phyloP scores from a whole-genome alignment of 176 grass and related monocot genomes.

The Miscanthus lutarioriparius region DNA sequence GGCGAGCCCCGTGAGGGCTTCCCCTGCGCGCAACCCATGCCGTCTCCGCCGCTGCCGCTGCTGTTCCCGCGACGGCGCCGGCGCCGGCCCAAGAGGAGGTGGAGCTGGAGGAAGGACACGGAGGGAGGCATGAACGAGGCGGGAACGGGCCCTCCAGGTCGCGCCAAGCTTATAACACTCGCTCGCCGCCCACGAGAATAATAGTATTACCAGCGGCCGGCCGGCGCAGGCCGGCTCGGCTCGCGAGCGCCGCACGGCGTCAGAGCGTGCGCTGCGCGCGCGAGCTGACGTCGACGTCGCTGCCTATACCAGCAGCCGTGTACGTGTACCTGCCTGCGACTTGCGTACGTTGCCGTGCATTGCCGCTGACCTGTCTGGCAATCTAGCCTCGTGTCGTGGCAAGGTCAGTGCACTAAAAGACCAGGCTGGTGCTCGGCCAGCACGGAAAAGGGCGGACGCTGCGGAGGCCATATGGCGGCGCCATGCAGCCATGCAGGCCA shows the following conservation, averaged over 20 bases:
- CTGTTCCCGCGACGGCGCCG: not conserved
- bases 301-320: not conserved
- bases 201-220: constrained; percentile 6
- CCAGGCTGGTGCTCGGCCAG: not conserved
- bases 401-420: not conserved
- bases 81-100: constrained; percentile 2
- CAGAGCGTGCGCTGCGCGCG: no score
- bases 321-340: not conserved
- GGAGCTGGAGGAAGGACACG: constrained; percentile 10
- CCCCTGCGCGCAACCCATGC: constrained; percentile 64
- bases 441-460: not conserved
- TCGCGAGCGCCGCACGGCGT: not conserved
- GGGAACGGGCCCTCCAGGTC: not conserved
- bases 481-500: not conserved
- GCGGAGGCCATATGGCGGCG: constrained; percentile 18
- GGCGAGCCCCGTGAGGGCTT: constrained; percentile 54
- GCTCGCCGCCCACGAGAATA: constrained; percentile 4
- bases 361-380: not conserved
- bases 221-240: not conserved
- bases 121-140: constrained; percentile 50
- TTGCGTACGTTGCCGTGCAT: not conserved
- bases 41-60: not conserved
- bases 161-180: constrained; percentile 19
- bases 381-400: not conserved
- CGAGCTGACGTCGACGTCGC: not conserved